Conservation (phyloP, 208 protist genomes). For the Crithidia acanthocephali region DNA sequence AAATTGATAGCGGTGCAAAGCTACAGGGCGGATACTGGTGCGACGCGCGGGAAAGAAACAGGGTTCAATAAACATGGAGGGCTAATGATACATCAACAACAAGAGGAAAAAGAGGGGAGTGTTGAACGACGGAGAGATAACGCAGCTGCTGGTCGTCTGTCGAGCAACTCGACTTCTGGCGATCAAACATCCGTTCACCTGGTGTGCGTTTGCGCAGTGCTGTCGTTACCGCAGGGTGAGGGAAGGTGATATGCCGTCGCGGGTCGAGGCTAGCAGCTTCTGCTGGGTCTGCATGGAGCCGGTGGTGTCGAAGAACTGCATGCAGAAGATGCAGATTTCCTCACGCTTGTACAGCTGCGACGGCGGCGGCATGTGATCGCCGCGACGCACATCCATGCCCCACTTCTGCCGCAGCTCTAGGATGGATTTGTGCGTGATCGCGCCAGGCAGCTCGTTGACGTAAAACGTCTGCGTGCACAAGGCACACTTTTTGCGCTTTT, state of each 20-base stretch:
- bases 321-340: conserved; percentile 94
- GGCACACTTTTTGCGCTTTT: conserved; percentile 92
- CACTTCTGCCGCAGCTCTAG: conserved; percentile 90
- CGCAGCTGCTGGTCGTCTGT: too few relatives aligned
- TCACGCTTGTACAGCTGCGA: conserved; percentile 93
- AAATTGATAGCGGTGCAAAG: too few relatives aligned
- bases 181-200: too few relatives aligned
- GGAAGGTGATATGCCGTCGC: conserved; percentile 79
- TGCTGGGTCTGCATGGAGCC: conserved; percentile 87
- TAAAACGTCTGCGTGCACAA: conserved; percentile 92
- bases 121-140: not conserved
- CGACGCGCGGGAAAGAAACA: too few relatives aligned
- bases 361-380: conserved; percentile 87
- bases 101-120: not conserved
- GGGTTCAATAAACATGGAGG: too few relatives aligned
- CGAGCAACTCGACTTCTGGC: too few relatives aligned
- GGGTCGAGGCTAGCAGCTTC: conserved; percentile 87
- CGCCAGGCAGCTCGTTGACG: conserved; percentile 90
- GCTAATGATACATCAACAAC: not conserved
- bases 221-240: conserved; percentile 62
- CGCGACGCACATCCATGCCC: conserved; percentile 84
- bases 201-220: too few relatives aligned
- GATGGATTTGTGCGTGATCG: conserved; percentile 94
- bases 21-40: too few relatives aligned
- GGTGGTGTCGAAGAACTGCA: conserved; percentile 94